Conservation (phyloP, 352 stramenopile species). For the Blastocystis sp. region DNA sequence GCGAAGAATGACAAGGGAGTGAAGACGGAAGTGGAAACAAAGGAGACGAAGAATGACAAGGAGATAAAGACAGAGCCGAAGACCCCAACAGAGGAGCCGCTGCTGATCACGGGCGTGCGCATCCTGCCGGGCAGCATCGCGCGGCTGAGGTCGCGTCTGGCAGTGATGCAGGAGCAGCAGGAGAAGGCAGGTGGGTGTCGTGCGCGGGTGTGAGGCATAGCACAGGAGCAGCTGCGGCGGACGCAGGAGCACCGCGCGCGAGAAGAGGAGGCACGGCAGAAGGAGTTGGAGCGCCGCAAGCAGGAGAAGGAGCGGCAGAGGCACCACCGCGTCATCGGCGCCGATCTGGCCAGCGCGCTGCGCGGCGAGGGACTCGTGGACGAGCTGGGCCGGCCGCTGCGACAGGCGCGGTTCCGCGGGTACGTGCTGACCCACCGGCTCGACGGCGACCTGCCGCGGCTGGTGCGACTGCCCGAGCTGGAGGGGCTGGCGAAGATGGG, state of each 20-base stretch:
- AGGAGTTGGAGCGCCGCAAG: neutral
- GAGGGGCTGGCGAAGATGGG: neutral
- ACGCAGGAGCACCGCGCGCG: neutral
- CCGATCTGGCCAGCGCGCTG: no score
- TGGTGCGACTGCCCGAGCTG: neutral
- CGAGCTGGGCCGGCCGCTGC: no score
- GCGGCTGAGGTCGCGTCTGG: neutral
- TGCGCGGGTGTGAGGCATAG: neutral
- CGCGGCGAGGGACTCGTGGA: no score
- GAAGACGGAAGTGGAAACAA: neutral
- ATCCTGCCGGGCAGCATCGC: neutral
- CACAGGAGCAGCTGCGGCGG: neutral
- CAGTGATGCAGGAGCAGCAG: neutral
- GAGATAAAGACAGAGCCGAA: neutral
- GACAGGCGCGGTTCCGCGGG: no score
- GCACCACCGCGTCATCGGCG: neutral
- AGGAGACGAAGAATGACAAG: neutral
- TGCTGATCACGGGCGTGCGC: conserved; percentile 47
- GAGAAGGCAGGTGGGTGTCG: neutral
- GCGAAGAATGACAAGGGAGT: neutral
- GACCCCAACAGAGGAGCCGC: neutral
- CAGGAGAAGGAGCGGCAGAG: neutral
- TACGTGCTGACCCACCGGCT: neutral
- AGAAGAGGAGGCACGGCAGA: neutral
- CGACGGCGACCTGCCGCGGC: neutral